Percentiles rank a stretch among this genome's conserved stretches.
Conservation (phyloP, 805 yeast species). For the Teunomyces barrocoloradensis region DNA sequence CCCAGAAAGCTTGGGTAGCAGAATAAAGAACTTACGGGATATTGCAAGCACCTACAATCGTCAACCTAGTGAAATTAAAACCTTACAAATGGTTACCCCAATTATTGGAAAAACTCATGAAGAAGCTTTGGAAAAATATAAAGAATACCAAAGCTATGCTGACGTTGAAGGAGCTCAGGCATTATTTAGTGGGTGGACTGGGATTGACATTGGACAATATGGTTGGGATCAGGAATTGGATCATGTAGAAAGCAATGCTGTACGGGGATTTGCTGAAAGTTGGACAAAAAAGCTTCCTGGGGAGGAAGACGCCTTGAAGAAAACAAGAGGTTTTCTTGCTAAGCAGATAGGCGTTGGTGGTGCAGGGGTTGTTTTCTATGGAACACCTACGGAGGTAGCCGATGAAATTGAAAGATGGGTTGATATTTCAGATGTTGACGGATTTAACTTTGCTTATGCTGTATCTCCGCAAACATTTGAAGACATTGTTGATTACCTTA, state of each 20-base stretch:
- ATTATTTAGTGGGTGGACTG: slow-evolving; percentile 6
- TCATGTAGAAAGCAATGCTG: slow-evolving; percentile 5
- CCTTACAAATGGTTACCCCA: slow-evolving; percentile 3
- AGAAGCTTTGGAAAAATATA: slow-evolving; percentile 3
- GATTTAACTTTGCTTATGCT: slow-evolving; percentile 6
- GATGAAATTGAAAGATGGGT: slow-evolving; percentile 7
- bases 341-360: slow-evolving; percentile 6
- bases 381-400: slow-evolving; percentile 5
- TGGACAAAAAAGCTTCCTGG: slow-evolving; percentile 6
- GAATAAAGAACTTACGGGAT: slow-evolving; percentile 1
- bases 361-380: slow-evolving; percentile 4
- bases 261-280: slow-evolving; percentile 1
- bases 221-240: slow-evolving; percentile 2
- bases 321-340: slow-evolving; percentile 4
- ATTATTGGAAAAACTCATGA: slow-evolving; percentile 2
- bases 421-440: slow-evolving; percentile 2
- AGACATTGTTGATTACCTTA: slow-evolving; percentile 3
- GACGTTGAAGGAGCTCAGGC: slow-evolving; percentile 6
- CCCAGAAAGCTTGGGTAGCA: slow-evolving; percentile 1
- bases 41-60: neutral
- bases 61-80: neutral
- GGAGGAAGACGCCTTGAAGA: slow-evolving; percentile 1
- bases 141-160: slow-evolving; percentile 1
- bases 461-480: slow-evolving; percentile 4
- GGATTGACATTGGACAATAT: slow-evolving; percentile 4